These are phyloP conservation scores for Chloranthus sessilifolius DNA, from an alignment of 164 flowering plant species.

Conservation along the genomic window DNA sequence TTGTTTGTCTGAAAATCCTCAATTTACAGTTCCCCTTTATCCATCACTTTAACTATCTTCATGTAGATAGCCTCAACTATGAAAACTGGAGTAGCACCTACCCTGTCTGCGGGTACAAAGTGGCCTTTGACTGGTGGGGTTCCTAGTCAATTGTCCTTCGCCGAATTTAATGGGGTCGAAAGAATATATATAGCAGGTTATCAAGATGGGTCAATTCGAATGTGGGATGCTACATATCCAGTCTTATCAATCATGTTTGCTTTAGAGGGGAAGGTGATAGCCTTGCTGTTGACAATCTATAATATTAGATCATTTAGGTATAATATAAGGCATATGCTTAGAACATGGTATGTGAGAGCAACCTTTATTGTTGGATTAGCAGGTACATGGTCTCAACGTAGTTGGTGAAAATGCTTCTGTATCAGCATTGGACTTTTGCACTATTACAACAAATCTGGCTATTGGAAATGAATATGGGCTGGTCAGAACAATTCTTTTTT, in stretches of 20 bases:
- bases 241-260: constrained; percentile 43
- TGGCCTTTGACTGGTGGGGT: constrained; percentile 89
- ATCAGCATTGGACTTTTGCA: constrained; percentile 59
- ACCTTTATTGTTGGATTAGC: constrained; percentile 18
- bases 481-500: constrained; percentile 53
- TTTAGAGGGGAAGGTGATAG: constrained; percentile 56
- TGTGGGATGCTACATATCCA: constrained; percentile 83
- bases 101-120: constrained; percentile 23
- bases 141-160: constrained; percentile 30
- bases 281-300: constrained; percentile 1
- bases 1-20: neutral
- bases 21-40: neutral
- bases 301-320: neutral
- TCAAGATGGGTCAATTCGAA: constrained; percentile 72
- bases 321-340: neutral
- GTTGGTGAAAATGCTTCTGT: constrained; percentile 51
- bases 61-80: constrained; percentile 32
- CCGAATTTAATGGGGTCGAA: constrained; percentile 28
- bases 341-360: constrained; percentile 5
- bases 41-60: neutral
- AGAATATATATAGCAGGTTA: constrained; percentile 66
- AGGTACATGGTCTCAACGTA: constrained; percentile 49
- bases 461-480: constrained; percentile 77
- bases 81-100: constrained; percentile 25
- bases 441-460: constrained; percentile 44